Percentiles rank a stretch among this genome's conserved stretches.
Evolutionary conservation across 2,329 filamentous ascomycete species (phyloP).

Genomic region (Aspergillus intermedius): DNA sequence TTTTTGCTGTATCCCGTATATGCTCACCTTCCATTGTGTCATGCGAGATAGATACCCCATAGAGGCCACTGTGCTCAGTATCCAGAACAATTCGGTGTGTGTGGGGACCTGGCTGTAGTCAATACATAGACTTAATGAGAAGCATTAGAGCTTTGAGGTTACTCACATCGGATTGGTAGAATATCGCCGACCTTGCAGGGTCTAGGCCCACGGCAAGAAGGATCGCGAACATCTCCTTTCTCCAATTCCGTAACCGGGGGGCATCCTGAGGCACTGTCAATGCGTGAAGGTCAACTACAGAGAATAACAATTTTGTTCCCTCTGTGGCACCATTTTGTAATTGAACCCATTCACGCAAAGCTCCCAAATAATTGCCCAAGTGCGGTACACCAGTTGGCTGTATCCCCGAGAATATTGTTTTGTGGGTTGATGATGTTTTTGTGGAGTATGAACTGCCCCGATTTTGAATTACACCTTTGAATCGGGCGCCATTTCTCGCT

Average conservation of each 20-base stretch:
- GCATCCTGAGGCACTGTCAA: slow-evolving; percentile 71
- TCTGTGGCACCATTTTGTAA: slow-evolving; percentile 61
- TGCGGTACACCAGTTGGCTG: slow-evolving; percentile 94
- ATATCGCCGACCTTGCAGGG: slow-evolving; percentile 68
- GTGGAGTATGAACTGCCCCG: slow-evolving; percentile 8
- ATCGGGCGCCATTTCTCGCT: neutral
- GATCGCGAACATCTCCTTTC: slow-evolving; percentile 69
- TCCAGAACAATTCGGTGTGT: slow-evolving; percentile 94
- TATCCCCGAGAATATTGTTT: slow-evolving; percentile 83
- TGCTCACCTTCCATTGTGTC: slow-evolving; percentile 91
- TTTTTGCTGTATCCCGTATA: neutral
- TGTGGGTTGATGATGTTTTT: slow-evolving; percentile 2
- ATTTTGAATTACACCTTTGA: slow-evolving; percentile 2
- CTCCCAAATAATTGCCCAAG: slow-evolving; percentile 90
- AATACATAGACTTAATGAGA: neutral
- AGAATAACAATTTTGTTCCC: slow-evolving; percentile 66
- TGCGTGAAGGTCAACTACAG: slow-evolving; percentile 88
- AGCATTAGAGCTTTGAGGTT: neutral
- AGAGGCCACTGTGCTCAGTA: slow-evolving; percentile 82
- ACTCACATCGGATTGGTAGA: slow-evolving; percentile 70
- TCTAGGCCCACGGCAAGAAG: slow-evolving; percentile 79
- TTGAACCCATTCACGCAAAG: slow-evolving; percentile 75
- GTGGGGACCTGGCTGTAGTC: slow-evolving; percentile 53
- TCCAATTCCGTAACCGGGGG: slow-evolving; percentile 54
- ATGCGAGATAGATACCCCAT: slow-evolving; percentile 95